These are phyloP conservation scores for Aspergillus melleus DNA, from an alignment of 2,329 filamentous ascomycete genomes.

Conservation along the genomic window DNA sequence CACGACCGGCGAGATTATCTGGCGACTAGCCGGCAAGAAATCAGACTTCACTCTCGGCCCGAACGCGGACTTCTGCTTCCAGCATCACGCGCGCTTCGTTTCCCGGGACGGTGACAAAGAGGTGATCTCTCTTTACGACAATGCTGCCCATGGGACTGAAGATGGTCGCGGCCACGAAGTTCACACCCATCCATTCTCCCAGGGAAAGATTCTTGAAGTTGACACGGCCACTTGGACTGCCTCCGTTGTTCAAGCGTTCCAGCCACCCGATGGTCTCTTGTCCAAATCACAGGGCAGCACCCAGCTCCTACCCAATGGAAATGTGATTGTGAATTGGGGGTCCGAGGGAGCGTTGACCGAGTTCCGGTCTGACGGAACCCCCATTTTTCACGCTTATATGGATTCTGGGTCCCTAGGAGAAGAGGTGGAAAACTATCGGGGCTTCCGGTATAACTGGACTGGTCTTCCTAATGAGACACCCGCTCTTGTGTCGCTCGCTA, in stretches of 20 bases:
- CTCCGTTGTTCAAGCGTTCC: conserved; percentile 49
- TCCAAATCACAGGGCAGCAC: conserved; percentile 55
- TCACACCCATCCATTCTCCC: conserved; percentile 43
- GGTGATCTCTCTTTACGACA: conserved; percentile 56
- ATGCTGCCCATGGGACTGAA: conserved; percentile 48
- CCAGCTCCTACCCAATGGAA: conserved; percentile 55
- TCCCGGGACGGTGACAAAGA: conserved; percentile 49
- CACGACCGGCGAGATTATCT: conserved; percentile 48
- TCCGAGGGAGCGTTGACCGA: conserved; percentile 46
- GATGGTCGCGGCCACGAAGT: conserved; percentile 34
- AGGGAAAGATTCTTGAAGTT: conserved; percentile 48
- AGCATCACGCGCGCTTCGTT: conserved; percentile 53
- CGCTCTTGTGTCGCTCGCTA: conserved; percentile 37
- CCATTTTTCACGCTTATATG: conserved; percentile 42
- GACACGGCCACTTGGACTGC: conserved; percentile 48
- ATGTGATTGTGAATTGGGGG: conserved; percentile 60
- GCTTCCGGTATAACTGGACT: conserved; percentile 42
- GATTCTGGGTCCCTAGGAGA: conserved; percentile 45
- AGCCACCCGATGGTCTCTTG: conserved; percentile 49
- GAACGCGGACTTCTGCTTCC: conserved; percentile 51
- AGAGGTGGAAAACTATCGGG: conserved; percentile 42
- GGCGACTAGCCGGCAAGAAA: conserved; percentile 48
- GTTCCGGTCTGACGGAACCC: conserved; percentile 31
- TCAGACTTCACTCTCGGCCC: conserved; percentile 45
- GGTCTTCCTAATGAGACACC: conserved; percentile 38